Percentiles rank a stretch among this genome's conserved stretches.
These are phyloP conservation scores for Cladophialophora bantiana DNA, from an alignment of 2,329 filamentous ascomycete genomes.

Conservation along the genomic window DNA sequence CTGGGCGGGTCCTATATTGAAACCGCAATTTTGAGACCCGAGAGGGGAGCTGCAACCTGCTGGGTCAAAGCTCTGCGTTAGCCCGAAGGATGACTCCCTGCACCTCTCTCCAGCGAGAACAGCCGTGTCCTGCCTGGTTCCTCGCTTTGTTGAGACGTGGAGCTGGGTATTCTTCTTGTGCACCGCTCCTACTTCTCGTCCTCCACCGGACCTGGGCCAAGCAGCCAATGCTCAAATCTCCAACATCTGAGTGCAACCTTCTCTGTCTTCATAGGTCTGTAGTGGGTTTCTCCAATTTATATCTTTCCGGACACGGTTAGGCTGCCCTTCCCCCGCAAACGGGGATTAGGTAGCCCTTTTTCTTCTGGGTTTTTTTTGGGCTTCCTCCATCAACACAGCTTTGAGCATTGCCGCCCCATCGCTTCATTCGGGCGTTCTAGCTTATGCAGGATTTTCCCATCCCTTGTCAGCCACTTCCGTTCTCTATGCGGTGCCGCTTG, in stretches of 20 bases:
- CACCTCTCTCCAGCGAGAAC: conserved; percentile 11
- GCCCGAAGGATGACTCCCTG: conserved; percentile 14
- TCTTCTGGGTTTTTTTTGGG: background rate
- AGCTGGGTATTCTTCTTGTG: conserved; percentile 12
- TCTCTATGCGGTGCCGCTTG: conserved; percentile 8
- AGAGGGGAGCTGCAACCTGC: conserved; percentile 11
- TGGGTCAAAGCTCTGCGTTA: conserved; percentile 11
- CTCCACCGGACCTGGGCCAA: conserved; percentile 6
- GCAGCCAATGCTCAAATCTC: conserved; percentile 11
- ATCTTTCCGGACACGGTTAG: conserved; percentile 18
- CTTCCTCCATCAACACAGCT: background rate
- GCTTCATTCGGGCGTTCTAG: conserved; percentile 14
- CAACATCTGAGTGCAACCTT: conserved; percentile 5
- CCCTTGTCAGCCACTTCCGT: conserved; percentile 10
- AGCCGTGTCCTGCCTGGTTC: background rate
- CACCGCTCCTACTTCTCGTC: conserved; percentile 9
- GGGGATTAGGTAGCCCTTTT: conserved; percentile 5
- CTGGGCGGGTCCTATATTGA: conserved; percentile 2
- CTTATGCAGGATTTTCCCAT: conserved; percentile 25
- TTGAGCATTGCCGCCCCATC: conserved; percentile 9
- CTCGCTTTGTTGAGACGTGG: conserved; percentile 17
- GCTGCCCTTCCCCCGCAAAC: conserved; percentile 19
- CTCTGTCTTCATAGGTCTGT: conserved; percentile 19
- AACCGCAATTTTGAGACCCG: conserved; percentile 12
- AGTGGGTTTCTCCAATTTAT: conserved; percentile 12